Conservation (phyloP, 75 land plant species). For the Cunninghamia lanceolata region DNA sequence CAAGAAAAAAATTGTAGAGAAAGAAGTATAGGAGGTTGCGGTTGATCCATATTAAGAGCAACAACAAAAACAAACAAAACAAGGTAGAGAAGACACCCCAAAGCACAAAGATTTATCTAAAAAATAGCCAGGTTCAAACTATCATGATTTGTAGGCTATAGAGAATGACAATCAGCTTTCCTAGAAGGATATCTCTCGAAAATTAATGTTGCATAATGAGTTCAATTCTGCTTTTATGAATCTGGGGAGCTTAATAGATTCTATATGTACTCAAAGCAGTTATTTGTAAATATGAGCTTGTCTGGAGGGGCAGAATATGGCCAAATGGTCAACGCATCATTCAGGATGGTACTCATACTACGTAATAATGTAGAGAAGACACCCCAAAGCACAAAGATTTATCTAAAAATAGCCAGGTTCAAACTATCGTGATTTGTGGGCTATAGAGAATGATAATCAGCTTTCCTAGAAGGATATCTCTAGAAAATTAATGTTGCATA, state of each 20-base stretch:
- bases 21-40: no score
- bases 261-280: neutral
- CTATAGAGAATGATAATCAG: neutral
- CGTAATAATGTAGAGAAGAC: neutral
- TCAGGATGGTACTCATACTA: neutral
- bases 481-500: neutral
- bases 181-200: neutral
- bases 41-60: no score
- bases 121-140: neutral
- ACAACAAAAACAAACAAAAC: no score
- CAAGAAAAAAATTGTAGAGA: no score
- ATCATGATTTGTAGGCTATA: neutral
- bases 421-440: neutral
- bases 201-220: neutral
- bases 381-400: neutral
- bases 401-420: neutral
- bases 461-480: neutral
- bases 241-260: neutral
- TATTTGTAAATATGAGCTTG: neutral
- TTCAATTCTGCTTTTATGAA: neutral
- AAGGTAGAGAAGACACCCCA: no score
- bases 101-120: neutral
- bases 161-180: neutral
- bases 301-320: neutral
- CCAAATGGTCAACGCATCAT: neutral